Evolutionary conservation across 768 basidiomycete genomes (phyloP).

Genomic region (Albatrellus ellisii): DNA sequence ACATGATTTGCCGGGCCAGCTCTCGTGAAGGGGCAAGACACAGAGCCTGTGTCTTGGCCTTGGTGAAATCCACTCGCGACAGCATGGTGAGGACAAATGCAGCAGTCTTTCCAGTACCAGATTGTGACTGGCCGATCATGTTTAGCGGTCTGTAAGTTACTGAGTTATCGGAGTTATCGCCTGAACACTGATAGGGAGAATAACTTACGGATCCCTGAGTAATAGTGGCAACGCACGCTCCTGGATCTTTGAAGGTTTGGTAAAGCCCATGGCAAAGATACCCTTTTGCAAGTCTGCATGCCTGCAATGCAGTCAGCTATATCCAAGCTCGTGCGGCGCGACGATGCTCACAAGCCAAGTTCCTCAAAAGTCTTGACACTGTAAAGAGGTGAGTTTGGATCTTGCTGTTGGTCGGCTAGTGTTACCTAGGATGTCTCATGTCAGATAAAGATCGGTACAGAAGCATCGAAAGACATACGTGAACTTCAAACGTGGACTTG

Average conservation of each 20-base stretch:
- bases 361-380: slow-evolving; percentile 94
- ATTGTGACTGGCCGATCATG: slow-evolving; percentile 99
- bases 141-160: slow-evolving; percentile 67
- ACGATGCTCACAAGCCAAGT: slow-evolving; percentile 84
- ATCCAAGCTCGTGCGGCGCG: slow-evolving; percentile 18
- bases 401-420: slow-evolving; percentile 88
- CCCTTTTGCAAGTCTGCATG: slow-evolving; percentile 85
- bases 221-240: slow-evolving; percentile 90
- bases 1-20: slow-evolving; percentile 94
- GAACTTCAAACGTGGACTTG: slow-evolving; percentile 73
- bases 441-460: neutral
- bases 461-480: slow-evolving; percentile 31
- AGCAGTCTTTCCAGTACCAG: slow-evolving; percentile 97
- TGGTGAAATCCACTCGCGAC: slow-evolving; percentile 76
- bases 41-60: slow-evolving; percentile 84
- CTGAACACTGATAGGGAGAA: neutral
- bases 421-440: slow-evolving; percentile 51
- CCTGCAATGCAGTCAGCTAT: slow-evolving; percentile 25
- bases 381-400: slow-evolving; percentile 91
- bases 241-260: slow-evolving; percentile 98
- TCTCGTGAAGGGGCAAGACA: slow-evolving; percentile 98
- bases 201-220: slow-evolving; percentile 72
- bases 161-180: slow-evolving; percentile 2
- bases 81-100: slow-evolving; percentile 98
- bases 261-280: slow-evolving; percentile 89